Evolutionary conservation across 306 rosid genomes (phyloP), one percentile per base, ranked within the genome.

Genomic region (Vigna reflexopilosa): DNA sequence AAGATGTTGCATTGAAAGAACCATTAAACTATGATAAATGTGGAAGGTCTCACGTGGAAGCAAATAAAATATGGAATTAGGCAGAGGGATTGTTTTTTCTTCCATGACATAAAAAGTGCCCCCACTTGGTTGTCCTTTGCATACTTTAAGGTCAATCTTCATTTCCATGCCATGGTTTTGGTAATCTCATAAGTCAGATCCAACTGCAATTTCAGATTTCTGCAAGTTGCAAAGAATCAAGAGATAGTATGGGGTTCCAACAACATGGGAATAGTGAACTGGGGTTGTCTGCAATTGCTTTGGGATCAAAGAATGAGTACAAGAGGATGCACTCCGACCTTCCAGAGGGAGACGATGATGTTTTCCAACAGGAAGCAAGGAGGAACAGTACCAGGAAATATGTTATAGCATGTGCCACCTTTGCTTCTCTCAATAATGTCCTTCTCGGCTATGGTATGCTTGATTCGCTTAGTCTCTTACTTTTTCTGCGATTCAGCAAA

Each of bases 371-470:
- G 45, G 54, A 70, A 34, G 81, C 61, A 45, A 70, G 90, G 67
- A 84, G 63, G 44, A 80, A 40, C 26, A 84, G 62, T 48, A 85
- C 89, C 55, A 87, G 82, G 79, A 90, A 80, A 82, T 92, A 86
- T 87, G 97, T 92, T 20, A 6, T 87, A 28, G 89, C 93, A 26
- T 88, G 91, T 72, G 97, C 96, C 55, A 75, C 87, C 72, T 92
- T 90, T 79, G 97, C 97, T 57, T 92, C 97, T 63, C 93, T 92
- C 86, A 92, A 92, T 84, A 79, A 86, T 80, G 96, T 90, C 83
- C 96, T 92, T 77, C 92, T 92, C 4, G 97, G 96, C 77, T 92
- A 92, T 75, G 96, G 97, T 92, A 87, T 28, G 52, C 36, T 47
- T 69, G 48, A 47, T 61, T 61, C 2, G 4, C 5, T 15, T 30